A percentile compares a stretch with the other conserved stretches of the same genome.
These are phyloP conservation scores for Penicillium thymicola DNA, from an alignment of 2,329 filamentous ascomycete species.

Conservation along the genomic window DNA sequence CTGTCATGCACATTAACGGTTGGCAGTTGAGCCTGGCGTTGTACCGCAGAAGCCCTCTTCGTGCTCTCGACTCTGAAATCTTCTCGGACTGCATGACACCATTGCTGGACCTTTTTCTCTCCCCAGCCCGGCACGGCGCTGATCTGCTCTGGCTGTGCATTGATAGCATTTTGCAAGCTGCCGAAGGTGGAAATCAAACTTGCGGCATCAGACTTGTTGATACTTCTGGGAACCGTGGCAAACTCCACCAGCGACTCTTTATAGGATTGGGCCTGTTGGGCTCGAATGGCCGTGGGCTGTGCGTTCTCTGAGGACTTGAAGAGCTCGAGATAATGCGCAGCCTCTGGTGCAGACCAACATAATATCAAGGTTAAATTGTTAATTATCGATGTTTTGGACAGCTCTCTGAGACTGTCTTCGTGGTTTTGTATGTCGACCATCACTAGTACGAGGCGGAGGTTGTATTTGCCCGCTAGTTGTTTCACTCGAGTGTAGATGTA, in stretches of 20 bases:
- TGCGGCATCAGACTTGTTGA: conserved; percentile 94
- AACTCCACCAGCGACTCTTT: conserved; percentile 87
- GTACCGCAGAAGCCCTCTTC: conserved; percentile 49
- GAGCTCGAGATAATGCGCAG: conserved; percentile 86
- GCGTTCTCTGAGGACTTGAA: conserved; percentile 95
- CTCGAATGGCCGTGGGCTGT: conserved; percentile 74
- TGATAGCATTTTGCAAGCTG: conserved; percentile 79
- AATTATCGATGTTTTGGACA: conserved; percentile 87
- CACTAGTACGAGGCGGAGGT: conserved; percentile 76
- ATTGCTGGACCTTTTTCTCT: conserved; percentile 86
- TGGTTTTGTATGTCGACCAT: conserved; percentile 97
- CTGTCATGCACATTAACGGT: conserved; percentile 6
- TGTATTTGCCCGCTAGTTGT: conserved; percentile 78
- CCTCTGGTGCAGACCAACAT: conserved; percentile 92
- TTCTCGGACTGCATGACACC: conserved; percentile 77
- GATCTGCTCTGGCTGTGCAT: conserved; percentile 82
- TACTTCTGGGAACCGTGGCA: conserved; percentile 79
- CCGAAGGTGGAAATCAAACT: conserved; percentile 90
- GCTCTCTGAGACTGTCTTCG: conserved; percentile 81
- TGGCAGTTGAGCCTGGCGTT: conserved; percentile 23
- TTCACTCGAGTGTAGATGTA: conserved; percentile 95
- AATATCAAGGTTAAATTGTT: conserved; percentile 90
- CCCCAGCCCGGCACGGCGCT: conserved; percentile 87
- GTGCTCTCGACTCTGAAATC: conserved; percentile 76
- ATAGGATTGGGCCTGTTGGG: conserved; percentile 79